Percentiles rank a stretch among this genome's conserved stretches.
Evolutionary conservation across 805 yeast genomes (phyloP).

Genomic region (Teunomyces aglyptinius): DNA sequence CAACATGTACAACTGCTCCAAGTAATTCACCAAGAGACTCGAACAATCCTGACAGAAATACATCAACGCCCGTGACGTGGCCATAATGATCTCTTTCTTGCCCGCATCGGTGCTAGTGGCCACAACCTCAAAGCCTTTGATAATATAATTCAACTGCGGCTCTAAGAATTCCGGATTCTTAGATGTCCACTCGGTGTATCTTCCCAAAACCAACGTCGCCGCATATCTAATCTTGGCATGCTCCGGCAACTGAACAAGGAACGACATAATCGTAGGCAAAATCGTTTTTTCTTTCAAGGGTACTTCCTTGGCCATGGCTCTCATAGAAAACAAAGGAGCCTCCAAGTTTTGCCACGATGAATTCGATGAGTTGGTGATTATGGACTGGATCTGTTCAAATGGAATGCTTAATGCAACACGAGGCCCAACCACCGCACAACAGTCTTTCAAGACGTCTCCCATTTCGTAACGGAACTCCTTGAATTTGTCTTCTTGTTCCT

Average conservation of each 20-base stretch:
- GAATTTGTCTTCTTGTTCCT: constrained; percentile 87
- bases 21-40: constrained; percentile 54
- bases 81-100: constrained; percentile 58
- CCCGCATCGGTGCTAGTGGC: constrained; percentile 6
- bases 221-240: constrained; percentile 88
- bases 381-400: constrained; percentile 53
- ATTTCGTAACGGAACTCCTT: constrained; percentile 92
- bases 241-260: constrained; percentile 70
- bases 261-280: constrained; percentile 74
- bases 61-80: constrained; percentile 92
- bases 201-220: constrained; percentile 88
- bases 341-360: constrained; percentile 81
- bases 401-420: constrained; percentile 69
- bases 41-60: constrained; percentile 93
- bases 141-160: constrained; percentile 80
- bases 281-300: constrained; percentile 60
- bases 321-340: constrained; percentile 83
- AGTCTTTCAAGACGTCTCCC: constrained; percentile 97
- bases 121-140: constrained; percentile 56
- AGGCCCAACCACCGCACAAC: constrained; percentile 88
- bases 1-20: constrained; percentile 73
- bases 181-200: constrained; percentile 94
- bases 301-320: constrained; percentile 94
- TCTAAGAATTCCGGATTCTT: constrained; percentile 80
- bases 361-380: constrained; percentile 30